phyloP scores from a whole-genome alignment of 2,329 filamentous ascomycete genomes.

The Tympanopsis confertula region DNA sequence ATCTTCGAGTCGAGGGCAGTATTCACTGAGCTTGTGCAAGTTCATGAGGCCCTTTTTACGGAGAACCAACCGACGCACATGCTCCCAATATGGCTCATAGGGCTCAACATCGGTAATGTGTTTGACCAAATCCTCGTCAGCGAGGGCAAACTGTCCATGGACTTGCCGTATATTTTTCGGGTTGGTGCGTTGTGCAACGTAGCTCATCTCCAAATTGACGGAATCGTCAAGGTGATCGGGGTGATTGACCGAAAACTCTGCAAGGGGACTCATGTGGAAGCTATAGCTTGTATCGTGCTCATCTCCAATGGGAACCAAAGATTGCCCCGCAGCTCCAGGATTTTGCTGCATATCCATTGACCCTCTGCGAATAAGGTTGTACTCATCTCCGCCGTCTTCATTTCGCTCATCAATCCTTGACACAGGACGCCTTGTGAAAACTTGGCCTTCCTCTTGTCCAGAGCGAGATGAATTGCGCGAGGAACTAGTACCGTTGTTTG shows the following conservation, averaged over 20 bases:
- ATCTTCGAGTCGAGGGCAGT: slow-evolving; percentile 70
- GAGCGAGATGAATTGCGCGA: slow-evolving; percentile 29
- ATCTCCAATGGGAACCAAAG: background rate
- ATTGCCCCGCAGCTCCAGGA: too few species aligned
- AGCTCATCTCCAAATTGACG: slow-evolving; percentile 65
- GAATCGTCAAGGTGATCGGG: slow-evolving; percentile 64
- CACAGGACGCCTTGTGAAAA: slow-evolving; percentile 52
- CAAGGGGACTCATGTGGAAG: slow-evolving; percentile 59
- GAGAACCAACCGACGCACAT: slow-evolving; percentile 67
- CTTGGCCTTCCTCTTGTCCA: slow-evolving; percentile 36
- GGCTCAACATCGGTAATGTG: slow-evolving; percentile 83
- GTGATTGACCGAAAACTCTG: slow-evolving; percentile 76
- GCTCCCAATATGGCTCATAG: slow-evolving; percentile 88
- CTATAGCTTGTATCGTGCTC: background rate
- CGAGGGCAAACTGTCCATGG: slow-evolving; percentile 34
- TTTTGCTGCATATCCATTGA: too few species aligned
- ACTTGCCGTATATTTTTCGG: slow-evolving; percentile 55
- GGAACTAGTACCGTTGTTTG: too few species aligned
- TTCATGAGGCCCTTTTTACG: slow-evolving; percentile 62
- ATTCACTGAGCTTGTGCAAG: slow-evolving; percentile 75
- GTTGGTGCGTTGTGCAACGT: slow-evolving; percentile 48
- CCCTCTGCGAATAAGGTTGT: slow-evolving; percentile 26
- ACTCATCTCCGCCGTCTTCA: slow-evolving; percentile 40
- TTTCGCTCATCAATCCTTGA: slow-evolving; percentile 66
- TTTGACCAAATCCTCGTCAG: slow-evolving; percentile 73